phyloP scores from a whole-genome alignment of 1,139 yeast genomes.

The Nadsonia starkeyi-henricii region DNA sequence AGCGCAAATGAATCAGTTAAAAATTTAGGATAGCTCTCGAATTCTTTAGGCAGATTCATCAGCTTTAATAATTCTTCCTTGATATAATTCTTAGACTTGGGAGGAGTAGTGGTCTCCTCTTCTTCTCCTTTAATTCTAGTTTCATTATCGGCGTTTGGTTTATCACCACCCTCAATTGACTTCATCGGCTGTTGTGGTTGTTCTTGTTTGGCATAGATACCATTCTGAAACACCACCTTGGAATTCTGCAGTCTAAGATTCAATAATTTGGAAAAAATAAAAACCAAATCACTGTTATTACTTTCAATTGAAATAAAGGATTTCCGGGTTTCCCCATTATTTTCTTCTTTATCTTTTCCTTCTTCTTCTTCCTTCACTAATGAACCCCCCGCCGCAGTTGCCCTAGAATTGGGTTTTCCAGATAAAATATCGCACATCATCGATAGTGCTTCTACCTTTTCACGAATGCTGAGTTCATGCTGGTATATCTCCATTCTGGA shows the following conservation, averaged over 20 bases:
- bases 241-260: background rate
- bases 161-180: too few species aligned
- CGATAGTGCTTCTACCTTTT: slow-evolving; percentile 18
- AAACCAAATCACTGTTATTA: background rate
- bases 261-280: background rate
- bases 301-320: background rate
- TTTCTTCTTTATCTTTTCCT: slow-evolving; percentile 15
- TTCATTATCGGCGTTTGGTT: too few species aligned
- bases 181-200: background rate
- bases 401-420: slow-evolving; percentile 6
- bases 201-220: background rate
- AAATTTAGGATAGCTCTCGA: slow-evolving; percentile 14
- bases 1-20: slow-evolving; percentile 14
- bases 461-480: slow-evolving; percentile 12
- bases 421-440: slow-evolving; percentile 15
- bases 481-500: background rate
- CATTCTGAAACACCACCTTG: background rate
- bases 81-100: slow-evolving; percentile 2
- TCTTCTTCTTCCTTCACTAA: too few species aligned
- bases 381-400: slow-evolving; percentile 13
- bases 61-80: slow-evolving; percentile 11
- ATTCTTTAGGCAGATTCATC: slow-evolving; percentile 14
- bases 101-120: slow-evolving; percentile 1
- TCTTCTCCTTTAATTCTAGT: background rate
- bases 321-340: slow-evolving; percentile 8